Evolutionary conservation across 768 basidiomycete genomes (phyloP).

Genomic region (Suillus subaureus): DNA sequence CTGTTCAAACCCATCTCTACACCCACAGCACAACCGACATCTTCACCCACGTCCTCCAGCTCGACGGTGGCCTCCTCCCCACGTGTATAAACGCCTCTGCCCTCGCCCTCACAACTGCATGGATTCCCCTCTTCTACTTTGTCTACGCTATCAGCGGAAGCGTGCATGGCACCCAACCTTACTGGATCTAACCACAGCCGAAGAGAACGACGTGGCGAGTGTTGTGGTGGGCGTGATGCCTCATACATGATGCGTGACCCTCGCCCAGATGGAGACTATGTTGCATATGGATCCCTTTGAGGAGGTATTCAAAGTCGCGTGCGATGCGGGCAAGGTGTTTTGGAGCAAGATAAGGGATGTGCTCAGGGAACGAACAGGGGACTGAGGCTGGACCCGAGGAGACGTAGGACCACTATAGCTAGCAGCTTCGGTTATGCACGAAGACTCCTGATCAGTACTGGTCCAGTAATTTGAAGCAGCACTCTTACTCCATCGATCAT

Average conservation of each 20-base stretch:
- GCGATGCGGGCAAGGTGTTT: constrained; percentile 75
- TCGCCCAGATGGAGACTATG: constrained; percentile 92
- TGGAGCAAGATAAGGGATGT: constrained; percentile 83
- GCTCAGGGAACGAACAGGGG: constrained; percentile 61
- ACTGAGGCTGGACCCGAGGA: constrained; percentile 43
- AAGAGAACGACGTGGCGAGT: constrained; percentile 90
- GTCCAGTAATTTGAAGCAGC: background rate
- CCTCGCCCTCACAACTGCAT: constrained; percentile 86
- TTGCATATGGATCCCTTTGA: constrained; percentile 91
- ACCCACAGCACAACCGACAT: too few species aligned
- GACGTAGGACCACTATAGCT: background rate
- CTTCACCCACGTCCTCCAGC: too few species aligned
- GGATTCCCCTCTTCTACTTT: constrained; percentile 89
- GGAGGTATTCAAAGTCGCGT: constrained; percentile 80
- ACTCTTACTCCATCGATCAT: background rate
- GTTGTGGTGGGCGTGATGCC: constrained; percentile 91
- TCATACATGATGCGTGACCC: constrained; percentile 78
- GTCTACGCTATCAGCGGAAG: constrained; percentile 89
- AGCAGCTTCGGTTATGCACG: too few species aligned
- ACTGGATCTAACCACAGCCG: constrained; percentile 84
- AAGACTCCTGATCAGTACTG: too few species aligned
- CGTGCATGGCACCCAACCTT: constrained; percentile 81
- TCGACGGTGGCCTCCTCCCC: too few species aligned
- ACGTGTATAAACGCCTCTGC: constrained; percentile 90
- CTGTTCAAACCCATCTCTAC: too few species aligned